These are phyloP conservation scores for Emergomyces pasteurianus DNA, from an alignment of 2,329 filamentous ascomycete species.

Conservation along the genomic window DNA sequence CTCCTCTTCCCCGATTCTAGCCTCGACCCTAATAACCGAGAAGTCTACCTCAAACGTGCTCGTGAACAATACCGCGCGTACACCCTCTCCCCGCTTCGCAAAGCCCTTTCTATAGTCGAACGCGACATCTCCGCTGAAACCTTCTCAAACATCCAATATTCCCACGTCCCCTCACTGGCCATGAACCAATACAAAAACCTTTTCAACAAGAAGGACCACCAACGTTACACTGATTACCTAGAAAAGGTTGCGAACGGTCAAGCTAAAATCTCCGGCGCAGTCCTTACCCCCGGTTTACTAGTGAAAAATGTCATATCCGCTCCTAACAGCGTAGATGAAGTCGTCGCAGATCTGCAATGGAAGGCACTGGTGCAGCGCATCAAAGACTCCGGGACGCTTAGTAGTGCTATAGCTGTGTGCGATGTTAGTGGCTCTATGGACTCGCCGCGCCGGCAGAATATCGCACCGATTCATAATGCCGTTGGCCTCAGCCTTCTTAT, in stretches of 20 bases:
- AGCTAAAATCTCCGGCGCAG: constrained; percentile 43
- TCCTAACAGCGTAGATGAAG: constrained; percentile 16
- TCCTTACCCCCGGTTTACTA: constrained; percentile 41
- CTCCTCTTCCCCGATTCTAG: constrained; percentile 34
- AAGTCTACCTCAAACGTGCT: constrained; percentile 42
- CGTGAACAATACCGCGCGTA: constrained; percentile 44
- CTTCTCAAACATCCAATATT: constrained; percentile 45
- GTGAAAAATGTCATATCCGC: constrained; percentile 33
- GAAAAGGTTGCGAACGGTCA: constrained; percentile 38
- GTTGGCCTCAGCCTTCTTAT: constrained; percentile 47
- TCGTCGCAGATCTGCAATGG: constrained; percentile 32
- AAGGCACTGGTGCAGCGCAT: constrained; percentile 46
- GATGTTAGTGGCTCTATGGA: constrained; percentile 47
- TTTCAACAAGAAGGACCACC: constrained; percentile 41
- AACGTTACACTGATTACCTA: constrained; percentile 41
- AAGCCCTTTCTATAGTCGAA: constrained; percentile 33
- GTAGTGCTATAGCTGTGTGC: constrained; percentile 45
- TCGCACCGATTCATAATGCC: constrained; percentile 40
- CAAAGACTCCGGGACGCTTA: constrained; percentile 42
- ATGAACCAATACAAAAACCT: constrained; percentile 42
- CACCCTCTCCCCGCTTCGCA: constrained; percentile 40
- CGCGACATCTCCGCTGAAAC: constrained; percentile 45
- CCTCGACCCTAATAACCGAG: constrained; percentile 25
- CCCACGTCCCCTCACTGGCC: constrained; percentile 44
- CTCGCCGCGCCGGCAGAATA: constrained; percentile 25